phyloP scores from a whole-genome alignment of 2,329 filamentous ascomycete species.

The Coniochaeta ligniaria region DNA sequence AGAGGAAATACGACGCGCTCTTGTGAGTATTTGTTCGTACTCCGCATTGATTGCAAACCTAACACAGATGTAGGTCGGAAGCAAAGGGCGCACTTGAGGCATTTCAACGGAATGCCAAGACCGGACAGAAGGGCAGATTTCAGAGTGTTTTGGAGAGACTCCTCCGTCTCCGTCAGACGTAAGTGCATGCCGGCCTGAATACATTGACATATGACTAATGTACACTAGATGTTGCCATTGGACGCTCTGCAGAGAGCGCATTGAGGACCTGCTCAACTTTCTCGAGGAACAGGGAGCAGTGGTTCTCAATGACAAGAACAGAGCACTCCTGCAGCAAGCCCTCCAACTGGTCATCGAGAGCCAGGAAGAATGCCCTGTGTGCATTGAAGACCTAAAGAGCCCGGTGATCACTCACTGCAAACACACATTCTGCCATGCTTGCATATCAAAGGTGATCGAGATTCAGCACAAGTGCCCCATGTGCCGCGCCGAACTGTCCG shows the following conservation, averaged over 20 bases:
- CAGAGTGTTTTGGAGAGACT: slow-evolving; percentile 73
- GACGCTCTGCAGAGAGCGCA: slow-evolving; percentile 68
- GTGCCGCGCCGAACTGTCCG: slow-evolving; percentile 64
- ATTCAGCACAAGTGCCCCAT: slow-evolving; percentile 77
- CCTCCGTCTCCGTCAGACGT: slow-evolving; percentile 72
- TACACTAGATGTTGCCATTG: slow-evolving; percentile 68
- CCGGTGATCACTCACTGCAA: slow-evolving; percentile 83
- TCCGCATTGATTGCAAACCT: neutral
- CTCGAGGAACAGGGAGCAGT: slow-evolving; percentile 63
- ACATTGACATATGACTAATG: slow-evolving; percentile 11
- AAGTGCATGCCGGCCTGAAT: slow-evolving; percentile 17
- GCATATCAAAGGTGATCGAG: slow-evolving; percentile 68
- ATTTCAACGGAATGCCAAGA: slow-evolving; percentile 38
- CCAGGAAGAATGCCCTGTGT: slow-evolving; percentile 78
- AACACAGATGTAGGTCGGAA: slow-evolving; percentile 43
- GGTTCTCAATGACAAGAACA: slow-evolving; percentile 64
- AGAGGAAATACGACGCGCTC: slow-evolving; percentile 69
- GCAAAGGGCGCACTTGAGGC: slow-evolving; percentile 64
- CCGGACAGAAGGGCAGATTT: slow-evolving; percentile 49
- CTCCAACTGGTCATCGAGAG: slow-evolving; percentile 71
- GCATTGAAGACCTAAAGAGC: slow-evolving; percentile 62
- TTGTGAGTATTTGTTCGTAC: slow-evolving; percentile 32
- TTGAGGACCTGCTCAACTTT: slow-evolving; percentile 64
- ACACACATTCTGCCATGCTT: slow-evolving; percentile 68
- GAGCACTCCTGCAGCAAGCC: slow-evolving; percentile 64